Evolutionary conservation across 768 basidiomycete species (phyloP), one percentile per base, ranked within the genome.

Genomic region (Cystobasidium tubakii): DNA sequence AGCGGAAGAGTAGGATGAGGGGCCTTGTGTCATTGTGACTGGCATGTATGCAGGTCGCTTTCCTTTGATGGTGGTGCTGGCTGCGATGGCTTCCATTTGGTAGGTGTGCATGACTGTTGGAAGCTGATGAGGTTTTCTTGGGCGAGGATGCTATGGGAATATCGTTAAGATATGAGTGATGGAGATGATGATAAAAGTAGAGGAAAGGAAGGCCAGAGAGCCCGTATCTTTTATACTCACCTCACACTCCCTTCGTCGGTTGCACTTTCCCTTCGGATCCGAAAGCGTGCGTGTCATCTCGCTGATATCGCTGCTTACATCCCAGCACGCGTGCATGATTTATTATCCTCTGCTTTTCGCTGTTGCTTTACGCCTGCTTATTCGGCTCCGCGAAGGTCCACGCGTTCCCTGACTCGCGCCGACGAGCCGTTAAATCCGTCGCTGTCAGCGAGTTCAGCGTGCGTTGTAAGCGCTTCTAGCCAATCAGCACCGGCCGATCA

Each of bases 21-120:
- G 46, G 46, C 46, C 46, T 50, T 50, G 33, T 60, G 57, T 27
- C 13, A 60, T 27, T 29, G 57, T 27, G 25, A 34, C 57, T 60
- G 25, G 57, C 57, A 60, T 60, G 29, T 15, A 60, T 34, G 29
- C 57, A 17, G 25, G 12, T 15, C 21, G 29, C 27, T 60, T 60
- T 3, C 57, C 57, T 60, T 60, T 60, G 46, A 50, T 50, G 46
- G 46, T 17, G 46, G 46, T 50, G 46, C 46, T 50, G 46, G 46
- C 46, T 50, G 46, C 15, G 46, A 50, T 50, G 46, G 46, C 46
- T 50, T 50, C 46, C 46, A 50, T 50, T 21, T 50, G 46, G 46
- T 9, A 50, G n/a, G n/a, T 50, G 15, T 50, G 46, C 46, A 50
- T 50, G n/a, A 19, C 46, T 50, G 12, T 50, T 9, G 46, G 12